Percentiles rank a stretch among this genome's conserved stretches.
These are phyloP conservation scores for Arxiozyma telluris DNA, from an alignment of 1,139 yeast species.

Conservation along the genomic window DNA sequence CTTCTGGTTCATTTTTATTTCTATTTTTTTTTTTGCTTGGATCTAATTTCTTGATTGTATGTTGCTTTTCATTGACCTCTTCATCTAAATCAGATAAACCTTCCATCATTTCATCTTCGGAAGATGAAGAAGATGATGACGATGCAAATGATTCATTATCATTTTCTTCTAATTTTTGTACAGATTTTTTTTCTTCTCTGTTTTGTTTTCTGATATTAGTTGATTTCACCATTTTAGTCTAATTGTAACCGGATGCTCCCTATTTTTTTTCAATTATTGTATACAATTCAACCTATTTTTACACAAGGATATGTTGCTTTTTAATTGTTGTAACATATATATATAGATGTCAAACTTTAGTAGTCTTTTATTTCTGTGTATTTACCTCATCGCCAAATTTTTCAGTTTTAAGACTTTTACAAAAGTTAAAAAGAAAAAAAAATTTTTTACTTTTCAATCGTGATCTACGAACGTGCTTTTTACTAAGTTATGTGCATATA, in stretches of 20 bases:
- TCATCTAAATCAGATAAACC: conserved; percentile 32
- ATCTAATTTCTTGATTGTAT: conserved; percentile 26
- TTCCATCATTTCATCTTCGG: conserved; percentile 21
- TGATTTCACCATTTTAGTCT: not conserved
- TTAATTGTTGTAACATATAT: too few relatives aligned
- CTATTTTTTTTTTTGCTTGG: conserved; percentile 17
- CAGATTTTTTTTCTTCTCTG: conserved; percentile 4
- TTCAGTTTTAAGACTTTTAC: too few relatives aligned
- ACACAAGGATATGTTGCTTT: too few relatives aligned
- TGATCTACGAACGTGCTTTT: not conserved
- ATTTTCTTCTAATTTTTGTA: conserved; percentile 1
- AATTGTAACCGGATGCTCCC: too few relatives aligned
- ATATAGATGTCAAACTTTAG: too few relatives aligned
- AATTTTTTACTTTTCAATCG: not conserved
- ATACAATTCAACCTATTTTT: too few relatives aligned
- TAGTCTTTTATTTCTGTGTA: not conserved
- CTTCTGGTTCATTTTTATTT: conserved; percentile 9
- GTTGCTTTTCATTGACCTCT: conserved; percentile 13
- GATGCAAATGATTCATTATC: conserved; percentile 3
- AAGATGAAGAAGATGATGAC: conserved; percentile 7
- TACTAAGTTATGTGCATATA: not conserved
- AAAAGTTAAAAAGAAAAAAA: too few relatives aligned
- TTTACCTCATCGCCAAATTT: not conserved
- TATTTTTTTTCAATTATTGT: too few relatives aligned
- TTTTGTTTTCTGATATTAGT: conserved; percentile 4